These are phyloP conservation scores for Arthrobotrys musiformis DNA, from an alignment of 2,329 filamentous ascomycete genomes.

Conservation along the genomic window DNA sequence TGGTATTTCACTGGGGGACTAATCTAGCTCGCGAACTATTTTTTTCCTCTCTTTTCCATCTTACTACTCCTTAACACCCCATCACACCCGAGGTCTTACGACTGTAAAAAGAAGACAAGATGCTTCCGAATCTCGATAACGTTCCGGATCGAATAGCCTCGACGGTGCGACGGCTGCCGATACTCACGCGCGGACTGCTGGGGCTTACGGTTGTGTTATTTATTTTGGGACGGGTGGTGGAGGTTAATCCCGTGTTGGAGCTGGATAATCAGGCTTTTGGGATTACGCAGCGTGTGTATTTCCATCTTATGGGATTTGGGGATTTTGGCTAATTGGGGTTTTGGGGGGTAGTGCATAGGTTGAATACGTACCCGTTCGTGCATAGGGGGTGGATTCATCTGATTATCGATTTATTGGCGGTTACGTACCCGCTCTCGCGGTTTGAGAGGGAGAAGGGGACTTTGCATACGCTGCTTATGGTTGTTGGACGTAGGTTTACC, in stretches of 20 bases:
- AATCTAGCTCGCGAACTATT: no score
- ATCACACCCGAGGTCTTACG: no score
- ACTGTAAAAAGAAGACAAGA: neutral
- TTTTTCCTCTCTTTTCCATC: neutral
- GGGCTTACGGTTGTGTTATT: slow-evolving; percentile 32
- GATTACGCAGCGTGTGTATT: slow-evolving; percentile 34
- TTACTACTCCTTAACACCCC: no score
- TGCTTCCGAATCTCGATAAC: slow-evolving; percentile 39
- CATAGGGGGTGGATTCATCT: slow-evolving; percentile 84
- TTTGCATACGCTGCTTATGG: slow-evolving; percentile 83
- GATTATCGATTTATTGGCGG: slow-evolving; percentile 79
- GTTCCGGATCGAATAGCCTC: slow-evolving; percentile 38
- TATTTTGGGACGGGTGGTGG: slow-evolving; percentile 40
- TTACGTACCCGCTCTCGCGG: slow-evolving; percentile 88
- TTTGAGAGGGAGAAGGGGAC: slow-evolving; percentile 95
- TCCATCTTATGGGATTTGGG: neutral
- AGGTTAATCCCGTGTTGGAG: slow-evolving; percentile 28
- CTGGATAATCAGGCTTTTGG: slow-evolving; percentile 32
- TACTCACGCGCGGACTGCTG: slow-evolving; percentile 34
- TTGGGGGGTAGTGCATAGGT: slow-evolving; percentile 77
- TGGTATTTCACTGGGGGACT: no score
- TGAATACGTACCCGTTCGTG: slow-evolving; percentile 91
- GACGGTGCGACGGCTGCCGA: slow-evolving; percentile 49
- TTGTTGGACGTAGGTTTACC: slow-evolving; percentile 80
- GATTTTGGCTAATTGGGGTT: neutral